A percentile compares a stretch with the other conserved stretches of the same genome.
These are phyloP conservation scores for Backusella circina DNA, from an alignment of 192 early-diverging fungal species.

Conservation along the genomic window DNA sequence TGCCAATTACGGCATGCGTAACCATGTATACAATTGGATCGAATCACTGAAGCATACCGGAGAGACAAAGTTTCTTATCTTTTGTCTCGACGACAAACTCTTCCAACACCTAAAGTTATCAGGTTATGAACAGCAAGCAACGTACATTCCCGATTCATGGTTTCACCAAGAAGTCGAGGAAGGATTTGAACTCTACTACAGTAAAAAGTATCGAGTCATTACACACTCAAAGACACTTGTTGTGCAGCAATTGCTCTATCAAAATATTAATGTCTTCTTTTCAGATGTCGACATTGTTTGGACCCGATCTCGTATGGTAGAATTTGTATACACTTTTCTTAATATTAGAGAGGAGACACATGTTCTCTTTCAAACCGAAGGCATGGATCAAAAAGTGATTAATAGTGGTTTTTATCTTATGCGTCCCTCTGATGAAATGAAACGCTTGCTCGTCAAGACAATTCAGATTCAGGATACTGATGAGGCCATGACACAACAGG, in stretches of 20 bases:
- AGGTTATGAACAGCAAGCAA: conserved; percentile 16
- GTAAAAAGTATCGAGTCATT: conserved; percentile 8
- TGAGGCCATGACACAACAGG: conserved; percentile 14
- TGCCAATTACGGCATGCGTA: conserved; percentile 21
- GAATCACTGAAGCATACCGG: conserved; percentile 20
- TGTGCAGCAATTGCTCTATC: conserved; percentile 25
- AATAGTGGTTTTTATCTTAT: conserved; percentile 30
- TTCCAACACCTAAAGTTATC: not conserved
- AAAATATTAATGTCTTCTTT: conserved; percentile 25
- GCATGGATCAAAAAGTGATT: not conserved
- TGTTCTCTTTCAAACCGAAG: conserved; percentile 17
- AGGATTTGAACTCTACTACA: not conserved
- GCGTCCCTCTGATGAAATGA: conserved; percentile 19
- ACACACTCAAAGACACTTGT: conserved; percentile 22
- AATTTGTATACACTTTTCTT: conserved; percentile 7
- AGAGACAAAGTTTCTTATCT: conserved; percentile 14
- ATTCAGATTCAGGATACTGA: conserved; percentile 22
- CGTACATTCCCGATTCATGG: conserved; percentile 24
- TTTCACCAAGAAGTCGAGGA: not conserved
- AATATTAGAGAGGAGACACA: conserved; percentile 19
- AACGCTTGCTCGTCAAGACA: conserved; percentile 7
- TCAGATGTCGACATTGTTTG: conserved; percentile 30
- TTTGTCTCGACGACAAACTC: conserved; percentile 20
- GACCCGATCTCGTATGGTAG: conserved; percentile 1
- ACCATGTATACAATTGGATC: conserved; percentile 30